Conservation (phyloP, 1,284 basidiomycete genomes). For the Rhodotorula sp. region DNA sequence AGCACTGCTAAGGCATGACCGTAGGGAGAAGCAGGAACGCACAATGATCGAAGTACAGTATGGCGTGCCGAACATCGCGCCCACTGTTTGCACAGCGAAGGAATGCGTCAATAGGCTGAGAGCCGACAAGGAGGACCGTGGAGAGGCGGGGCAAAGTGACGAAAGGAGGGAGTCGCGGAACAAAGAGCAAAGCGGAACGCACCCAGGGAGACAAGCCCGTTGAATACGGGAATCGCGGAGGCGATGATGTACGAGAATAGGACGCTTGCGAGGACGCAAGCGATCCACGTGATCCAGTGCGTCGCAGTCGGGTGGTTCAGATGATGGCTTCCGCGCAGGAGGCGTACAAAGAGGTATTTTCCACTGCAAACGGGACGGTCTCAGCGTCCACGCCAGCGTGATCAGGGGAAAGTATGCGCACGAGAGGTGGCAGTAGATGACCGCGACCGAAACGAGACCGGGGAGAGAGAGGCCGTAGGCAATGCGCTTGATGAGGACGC, state of each 20-base stretch:
- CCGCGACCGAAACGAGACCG: constrained; percentile 40
- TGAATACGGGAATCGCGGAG: constrained; percentile 44
- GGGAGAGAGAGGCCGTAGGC: constrained; percentile 51
- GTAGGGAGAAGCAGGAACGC: too few relatives aligned
- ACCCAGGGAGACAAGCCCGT: constrained; percentile 15
- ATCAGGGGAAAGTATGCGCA: neutral
- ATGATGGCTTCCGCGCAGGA: constrained; percentile 62
- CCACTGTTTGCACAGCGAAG: too few relatives aligned
- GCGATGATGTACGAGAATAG: constrained; percentile 58
- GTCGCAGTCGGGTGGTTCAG: constrained; percentile 61
- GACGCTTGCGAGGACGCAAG: constrained; percentile 56
- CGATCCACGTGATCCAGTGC: constrained; percentile 64
- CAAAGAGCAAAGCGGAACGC: too few relatives aligned
- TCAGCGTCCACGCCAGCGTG: too few relatives aligned
- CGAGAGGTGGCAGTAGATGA: constrained; percentile 56
- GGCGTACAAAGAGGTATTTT: constrained; percentile 63
- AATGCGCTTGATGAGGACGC: constrained; percentile 50
- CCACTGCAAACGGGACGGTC: constrained; percentile 33
- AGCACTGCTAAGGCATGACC: too few relatives aligned
- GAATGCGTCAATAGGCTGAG: too few relatives aligned
- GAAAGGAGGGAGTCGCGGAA: too few relatives aligned
- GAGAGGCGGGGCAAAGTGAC: too few relatives aligned
- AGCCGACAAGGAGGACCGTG: too few relatives aligned
- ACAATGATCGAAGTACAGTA: too few relatives aligned
- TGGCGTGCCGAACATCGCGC: too few relatives aligned